Conservation (phyloP, 73 alveolate genomes). For the Loxodes magnus region DNA sequence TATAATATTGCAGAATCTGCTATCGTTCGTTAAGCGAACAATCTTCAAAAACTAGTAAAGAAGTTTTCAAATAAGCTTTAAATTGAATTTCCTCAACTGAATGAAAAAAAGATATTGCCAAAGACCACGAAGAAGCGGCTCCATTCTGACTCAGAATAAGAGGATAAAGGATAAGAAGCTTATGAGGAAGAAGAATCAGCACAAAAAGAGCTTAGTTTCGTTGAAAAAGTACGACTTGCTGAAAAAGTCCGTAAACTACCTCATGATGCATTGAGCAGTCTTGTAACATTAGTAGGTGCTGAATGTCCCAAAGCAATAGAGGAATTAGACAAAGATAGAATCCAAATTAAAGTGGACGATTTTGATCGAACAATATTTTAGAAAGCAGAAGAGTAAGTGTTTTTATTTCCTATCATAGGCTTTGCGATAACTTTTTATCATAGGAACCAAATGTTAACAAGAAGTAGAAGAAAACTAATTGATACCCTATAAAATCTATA, state of each 20-base stretch:
- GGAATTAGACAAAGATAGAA: slow-evolving; percentile 56
- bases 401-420: no score
- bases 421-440: no score
- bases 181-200: no score
- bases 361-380: slow-evolving; percentile 56
- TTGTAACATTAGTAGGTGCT: slow-evolving; percentile 40
- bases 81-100: no score
- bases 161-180: no score
- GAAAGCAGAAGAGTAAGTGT: slow-evolving; percentile 11
- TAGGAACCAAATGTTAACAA: no score
- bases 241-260: slow-evolving; percentile 55
- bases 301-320: slow-evolving; percentile 54
- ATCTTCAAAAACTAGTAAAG: slow-evolving; percentile 10
- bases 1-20: slow-evolving; percentile 52
- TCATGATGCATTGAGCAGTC: slow-evolving; percentile 44
- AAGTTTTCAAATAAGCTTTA: no score
- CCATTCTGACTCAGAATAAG: no score
- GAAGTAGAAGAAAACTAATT: no score
- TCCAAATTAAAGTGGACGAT: slow-evolving; percentile 58
- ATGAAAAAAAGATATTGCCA: no score
- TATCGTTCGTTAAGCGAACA: slow-evolving; percentile 17
- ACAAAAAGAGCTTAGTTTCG: slow-evolving; percentile 14
- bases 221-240: slow-evolving; percentile 45
- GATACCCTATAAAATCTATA: no score
- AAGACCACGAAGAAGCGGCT: no score